phyloP scores from a whole-genome alignment of 148 eudicot species.

The Dysphania ambrosioides region DNA sequence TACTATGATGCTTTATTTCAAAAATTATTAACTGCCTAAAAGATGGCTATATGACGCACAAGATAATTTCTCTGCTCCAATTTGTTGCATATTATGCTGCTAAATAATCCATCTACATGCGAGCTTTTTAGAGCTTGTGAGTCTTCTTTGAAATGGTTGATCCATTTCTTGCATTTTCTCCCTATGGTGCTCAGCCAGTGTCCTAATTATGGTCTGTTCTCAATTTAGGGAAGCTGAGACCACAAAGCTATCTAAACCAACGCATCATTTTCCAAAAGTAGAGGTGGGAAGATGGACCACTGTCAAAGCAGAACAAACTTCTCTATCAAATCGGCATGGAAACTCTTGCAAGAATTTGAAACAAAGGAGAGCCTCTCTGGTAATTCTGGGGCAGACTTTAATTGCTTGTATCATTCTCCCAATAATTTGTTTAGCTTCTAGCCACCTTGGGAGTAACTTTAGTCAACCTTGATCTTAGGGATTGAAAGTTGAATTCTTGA shows the following conservation, averaged over 20 bases:
- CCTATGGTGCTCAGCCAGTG: background rate
- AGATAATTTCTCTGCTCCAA: too few relatives aligned
- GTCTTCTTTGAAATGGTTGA: background rate
- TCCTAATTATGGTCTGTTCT: slow-evolving; percentile 6
- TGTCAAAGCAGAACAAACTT: slow-evolving; percentile 50
- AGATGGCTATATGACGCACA: too few relatives aligned
- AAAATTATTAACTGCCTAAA: too few relatives aligned
- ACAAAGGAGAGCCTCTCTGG: slow-evolving; percentile 36
- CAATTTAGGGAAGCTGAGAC: slow-evolving; percentile 37
- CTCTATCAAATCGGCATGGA: slow-evolving; percentile 20
- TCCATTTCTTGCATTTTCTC: background rate
- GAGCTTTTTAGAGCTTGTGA: background rate
- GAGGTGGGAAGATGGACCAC: slow-evolving; percentile 67
- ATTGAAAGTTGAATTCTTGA: slow-evolving; percentile 11
- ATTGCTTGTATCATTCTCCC: background rate
- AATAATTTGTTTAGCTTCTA: background rate
- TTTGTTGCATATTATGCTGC: background rate
- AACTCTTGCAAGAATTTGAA: slow-evolving; percentile 31
- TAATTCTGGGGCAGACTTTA: slow-evolving; percentile 32
- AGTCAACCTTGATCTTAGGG: background rate
- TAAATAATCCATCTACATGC: background rate
- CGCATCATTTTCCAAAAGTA: slow-evolving; percentile 40
- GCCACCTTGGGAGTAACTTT: background rate
- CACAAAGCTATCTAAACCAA: slow-evolving; percentile 24
- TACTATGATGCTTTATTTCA: background rate